Evolutionary conservation across 768 basidiomycete species (phyloP).

Genomic region (Cystobasidium ongulense): DNA sequence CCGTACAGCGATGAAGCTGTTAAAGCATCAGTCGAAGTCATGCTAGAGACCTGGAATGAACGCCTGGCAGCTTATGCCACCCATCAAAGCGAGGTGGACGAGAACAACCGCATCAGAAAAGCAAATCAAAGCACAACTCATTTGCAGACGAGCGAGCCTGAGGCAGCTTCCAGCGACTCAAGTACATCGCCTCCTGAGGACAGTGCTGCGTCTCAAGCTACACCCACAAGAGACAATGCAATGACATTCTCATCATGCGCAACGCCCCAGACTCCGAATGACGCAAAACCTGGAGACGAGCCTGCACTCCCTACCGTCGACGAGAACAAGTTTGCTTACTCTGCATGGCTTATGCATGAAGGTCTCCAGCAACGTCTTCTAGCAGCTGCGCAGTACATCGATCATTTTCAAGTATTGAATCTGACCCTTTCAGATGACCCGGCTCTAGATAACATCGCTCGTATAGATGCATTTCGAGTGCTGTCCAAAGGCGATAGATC

Average conservation of each 20-base stretch:
- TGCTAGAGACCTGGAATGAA: background rate
- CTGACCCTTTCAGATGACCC: background rate
- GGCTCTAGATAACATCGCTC: background rate
- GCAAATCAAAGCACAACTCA: background rate
- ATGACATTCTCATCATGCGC: too few species aligned
- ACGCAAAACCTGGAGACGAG: background rate
- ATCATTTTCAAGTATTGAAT: background rate
- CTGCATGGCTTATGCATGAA: constrained; percentile 14
- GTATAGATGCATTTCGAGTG: background rate
- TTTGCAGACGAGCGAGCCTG: background rate
- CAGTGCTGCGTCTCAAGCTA: too few species aligned
- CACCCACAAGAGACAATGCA: too few species aligned
- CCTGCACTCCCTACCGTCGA: background rate
- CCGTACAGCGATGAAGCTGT: background rate
- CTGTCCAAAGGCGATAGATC: background rate
- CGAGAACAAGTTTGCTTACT: constrained; percentile 5
- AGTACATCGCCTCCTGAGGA: too few species aligned
- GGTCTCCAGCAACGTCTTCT: background rate
- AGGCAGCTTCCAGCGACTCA: background rate
- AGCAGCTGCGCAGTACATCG: constrained; percentile 16
- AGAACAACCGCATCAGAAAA: background rate
- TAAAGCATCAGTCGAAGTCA: background rate
- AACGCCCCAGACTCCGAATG: background rate
- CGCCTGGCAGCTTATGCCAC: background rate
- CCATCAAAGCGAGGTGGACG: background rate